A percentile compares a stretch with the other conserved stretches of the same genome.
These are phyloP conservation scores for Mucor circinelloides DNA, from an alignment of 371 early-diverging fungal species.

Conservation along the genomic window DNA sequence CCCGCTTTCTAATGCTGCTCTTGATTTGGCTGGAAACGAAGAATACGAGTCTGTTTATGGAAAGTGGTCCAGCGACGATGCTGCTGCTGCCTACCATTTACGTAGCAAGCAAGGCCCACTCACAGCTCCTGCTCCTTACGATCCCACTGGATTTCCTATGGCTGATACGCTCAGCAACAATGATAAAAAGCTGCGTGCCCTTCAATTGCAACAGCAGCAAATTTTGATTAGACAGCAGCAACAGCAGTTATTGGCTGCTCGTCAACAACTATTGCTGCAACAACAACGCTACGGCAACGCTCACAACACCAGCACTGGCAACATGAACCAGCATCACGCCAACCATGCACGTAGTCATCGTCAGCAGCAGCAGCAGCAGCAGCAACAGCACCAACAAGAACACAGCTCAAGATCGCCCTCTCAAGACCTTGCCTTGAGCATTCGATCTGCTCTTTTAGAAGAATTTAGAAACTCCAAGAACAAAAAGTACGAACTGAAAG, in stretches of 20 bases:
- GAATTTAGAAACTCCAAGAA: conserved; percentile 93
- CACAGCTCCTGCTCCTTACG: conserved; percentile 32
- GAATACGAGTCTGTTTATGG: conserved; percentile 20
- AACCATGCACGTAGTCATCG: neutral
- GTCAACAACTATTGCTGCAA: conserved; percentile 52
- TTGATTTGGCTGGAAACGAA: conserved; percentile 13
- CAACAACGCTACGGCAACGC: conserved; percentile 22
- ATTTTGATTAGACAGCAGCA: conserved; percentile 54
- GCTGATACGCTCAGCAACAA: conserved; percentile 10
- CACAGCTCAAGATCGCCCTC: neutral
- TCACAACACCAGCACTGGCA: neutral
- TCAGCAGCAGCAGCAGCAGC: conserved; percentile 27
- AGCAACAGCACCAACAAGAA: conserved; percentile 8
- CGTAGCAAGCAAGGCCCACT: conserved; percentile 33
- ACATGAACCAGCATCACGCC: conserved; percentile 2
- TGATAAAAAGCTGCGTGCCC: conserved; percentile 53
- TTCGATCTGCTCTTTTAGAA: conserved; percentile 80
- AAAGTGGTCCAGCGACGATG: conserved; percentile 21
- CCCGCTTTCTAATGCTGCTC: conserved; percentile 5
- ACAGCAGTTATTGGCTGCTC: conserved; percentile 51
- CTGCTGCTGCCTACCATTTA: conserved; percentile 25
- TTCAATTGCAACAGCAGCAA: conserved; percentile 58
- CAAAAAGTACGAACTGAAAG: conserved; percentile 90
- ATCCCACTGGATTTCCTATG: conserved; percentile 23
- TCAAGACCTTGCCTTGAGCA: conserved; percentile 16